Percentiles rank a stretch among this genome's conserved stretches.
Conservation (phyloP, 2,329 filamentous ascomycete species). For the Teratosphaeria nubilosa region DNA sequence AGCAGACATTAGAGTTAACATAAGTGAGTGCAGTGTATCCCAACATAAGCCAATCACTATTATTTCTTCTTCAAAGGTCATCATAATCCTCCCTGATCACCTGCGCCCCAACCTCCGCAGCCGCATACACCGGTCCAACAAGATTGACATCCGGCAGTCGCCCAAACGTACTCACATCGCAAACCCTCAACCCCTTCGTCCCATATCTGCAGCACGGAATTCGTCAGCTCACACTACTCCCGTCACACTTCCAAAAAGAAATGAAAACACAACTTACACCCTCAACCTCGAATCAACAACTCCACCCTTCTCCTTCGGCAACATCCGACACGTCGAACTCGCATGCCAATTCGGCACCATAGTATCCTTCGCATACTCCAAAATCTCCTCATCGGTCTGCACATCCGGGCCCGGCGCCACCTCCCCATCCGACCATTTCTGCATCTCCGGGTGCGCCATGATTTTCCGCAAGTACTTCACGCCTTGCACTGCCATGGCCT, state of each 20-base stretch:
- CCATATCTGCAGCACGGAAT: conserved; percentile 6
- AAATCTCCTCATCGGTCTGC: conserved; percentile 68
- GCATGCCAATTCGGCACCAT: not conserved
- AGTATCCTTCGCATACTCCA: conserved; percentile 52
- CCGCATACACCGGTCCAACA: conserved; percentile 20
- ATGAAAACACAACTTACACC: conserved; percentile 6
- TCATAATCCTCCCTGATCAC: conserved; percentile 22
- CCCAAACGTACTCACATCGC: conserved; percentile 21
- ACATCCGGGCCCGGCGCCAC: conserved; percentile 65
- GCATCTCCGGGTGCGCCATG: conserved; percentile 2
- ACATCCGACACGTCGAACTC: conserved; percentile 12
- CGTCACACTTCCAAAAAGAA: not conserved
- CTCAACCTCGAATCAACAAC: conserved; percentile 16
- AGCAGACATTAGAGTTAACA: no score
- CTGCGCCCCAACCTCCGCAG: conserved; percentile 24
- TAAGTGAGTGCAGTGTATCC: no score
- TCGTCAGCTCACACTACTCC: not conserved
- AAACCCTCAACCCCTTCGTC: conserved; percentile 14
- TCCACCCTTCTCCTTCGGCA: conserved; percentile 10
- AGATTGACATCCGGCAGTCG: conserved; percentile 21
- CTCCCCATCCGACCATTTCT: conserved; percentile 34
- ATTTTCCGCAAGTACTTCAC: conserved; percentile 8
- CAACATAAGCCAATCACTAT: no score
- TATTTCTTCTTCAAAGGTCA: not conserved
- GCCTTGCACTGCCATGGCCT: conserved; percentile 20